Evolutionary conservation across 2,329 filamentous ascomycete genomes (phyloP), one percentile per base, ranked within the genome.

Genomic region (Apiospora marii): DNA sequence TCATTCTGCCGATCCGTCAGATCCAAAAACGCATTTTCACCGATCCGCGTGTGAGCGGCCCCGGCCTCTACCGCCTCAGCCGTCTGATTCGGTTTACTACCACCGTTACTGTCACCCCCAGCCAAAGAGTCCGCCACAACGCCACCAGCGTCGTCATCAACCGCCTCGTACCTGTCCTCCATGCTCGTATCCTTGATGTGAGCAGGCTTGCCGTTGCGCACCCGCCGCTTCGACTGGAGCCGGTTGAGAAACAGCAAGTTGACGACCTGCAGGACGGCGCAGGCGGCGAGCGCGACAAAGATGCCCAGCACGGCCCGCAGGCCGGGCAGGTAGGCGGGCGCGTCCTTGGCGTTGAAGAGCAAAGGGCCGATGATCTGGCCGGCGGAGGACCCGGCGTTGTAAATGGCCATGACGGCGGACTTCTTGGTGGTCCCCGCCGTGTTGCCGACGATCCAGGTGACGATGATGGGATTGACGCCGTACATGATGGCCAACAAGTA

Each of bases 401-500:
- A 93, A 0, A 92, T 81, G 0, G 88, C 89, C 86, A 92, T 90
- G 51, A 90, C 86, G 68, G 89, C 85, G 0, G 90, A 90, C 77
- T 91, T 92, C 81, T 93, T 93, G 3, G 91, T 92, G 22, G 87
- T 89, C 8, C 92, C 92, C 0, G 86, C 92, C 0, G 90, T 92
- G 79, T 93, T 93, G 10, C 88, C 90, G 7, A 93, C 86, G 72
- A 93, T 90, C 92, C 92, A 94, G 0, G 89, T 87, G 0, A 93
- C 88, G 37, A 92, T 88, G 13, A 93, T 83, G 0, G 91, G 91
- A 76, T 92, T 92, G 1, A 87, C 89, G 0, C 90, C 90, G 74
- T 90, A 93, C 12, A 93, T 82, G 79, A 92, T 93, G 0, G 90
- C 88, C 0, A 92, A 85, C 1, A 93, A 83, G 75, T 93, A 93